A percentile compares a stretch with the other conserved stretches of the same genome.
Conservation (phyloP, 75 land plant species). For the Picea glauca region DNA sequence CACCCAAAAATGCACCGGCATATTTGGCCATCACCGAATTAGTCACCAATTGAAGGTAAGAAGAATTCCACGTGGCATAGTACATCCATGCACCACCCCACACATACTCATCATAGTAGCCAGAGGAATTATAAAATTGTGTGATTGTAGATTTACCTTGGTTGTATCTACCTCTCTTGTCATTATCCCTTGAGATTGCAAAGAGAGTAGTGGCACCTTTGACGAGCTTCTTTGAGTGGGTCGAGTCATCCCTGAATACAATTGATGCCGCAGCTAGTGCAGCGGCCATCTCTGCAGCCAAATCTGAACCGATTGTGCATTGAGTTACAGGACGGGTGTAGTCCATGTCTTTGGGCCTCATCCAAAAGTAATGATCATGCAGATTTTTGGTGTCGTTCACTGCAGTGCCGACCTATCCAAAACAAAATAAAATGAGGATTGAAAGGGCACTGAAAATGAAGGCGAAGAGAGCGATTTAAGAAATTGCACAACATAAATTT, state of each 20-base stretch:
- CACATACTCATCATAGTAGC: no score
- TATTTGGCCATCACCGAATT: slow-evolving; percentile 59
- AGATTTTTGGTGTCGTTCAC: slow-evolving; percentile 4
- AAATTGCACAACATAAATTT: not conserved
- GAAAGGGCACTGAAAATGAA: no score
- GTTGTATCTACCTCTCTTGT: slow-evolving; percentile 17
- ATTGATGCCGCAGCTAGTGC: slow-evolving; percentile 93
- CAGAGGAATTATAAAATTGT: no score
- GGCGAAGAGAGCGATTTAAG: no score
- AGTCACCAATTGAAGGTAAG: slow-evolving; percentile 44
- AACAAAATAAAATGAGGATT: no score
- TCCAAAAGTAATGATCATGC: slow-evolving; percentile 94
- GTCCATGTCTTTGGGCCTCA: slow-evolving; percentile 92
- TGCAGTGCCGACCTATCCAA: slow-evolving; percentile 5
- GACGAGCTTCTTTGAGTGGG: slow-evolving; percentile 79
- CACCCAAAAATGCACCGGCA: slow-evolving; percentile 88
- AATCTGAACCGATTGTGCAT: slow-evolving; percentile 64
- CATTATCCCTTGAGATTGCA: slow-evolving; percentile 39
- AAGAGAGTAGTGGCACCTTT: slow-evolving; percentile 15
- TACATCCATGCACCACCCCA: no score
- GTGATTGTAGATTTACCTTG: no score
- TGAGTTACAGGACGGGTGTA: slow-evolving; percentile 38
- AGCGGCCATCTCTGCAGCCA: slow-evolving; percentile 28
- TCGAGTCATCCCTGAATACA: slow-evolving; percentile 84
- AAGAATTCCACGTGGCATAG: no score